Base-by-base conservation (phyloP, 1,284 basidiomycete species). In the Irpex sp. region DNA sequence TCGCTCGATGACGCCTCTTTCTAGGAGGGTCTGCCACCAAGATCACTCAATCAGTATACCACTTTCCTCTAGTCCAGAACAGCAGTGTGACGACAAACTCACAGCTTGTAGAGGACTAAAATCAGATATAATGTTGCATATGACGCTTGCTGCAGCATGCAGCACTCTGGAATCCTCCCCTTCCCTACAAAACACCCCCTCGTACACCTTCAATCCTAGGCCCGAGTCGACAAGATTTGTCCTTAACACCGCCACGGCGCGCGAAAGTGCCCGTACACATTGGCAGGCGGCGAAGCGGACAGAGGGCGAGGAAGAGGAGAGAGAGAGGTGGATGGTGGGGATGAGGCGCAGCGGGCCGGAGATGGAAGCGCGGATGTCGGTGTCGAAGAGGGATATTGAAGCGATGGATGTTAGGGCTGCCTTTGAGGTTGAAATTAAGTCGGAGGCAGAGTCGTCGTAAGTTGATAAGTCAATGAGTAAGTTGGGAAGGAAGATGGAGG, bases 261-360 rank as follows among this genome's bases (percentile, higher is more conserved):
- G 84, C 54, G 87, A 87, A 39, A 97, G 78, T 0, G 91, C 90
- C n/a, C 94, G 81, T 1, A 93, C 83, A 67, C 90, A 90, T 70
- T 95, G 94, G 71, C 92, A 94, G 0, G 92, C 90, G 0, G 92
- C 90, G 55, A 92, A 92, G 5, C 94, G 85, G 1, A 95, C 89
- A 88, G 79, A 62, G 88, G 84, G 0, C 81, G 82, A 65, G 92
- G 87, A 0, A 76, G 31, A 33, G 31, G 31, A 69, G 33, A 93
- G 80, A 11, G 83, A 85, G 4, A 72, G 71, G 60, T 84, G 80
- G 46, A 92, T 75, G 57, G 80, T 72, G 46, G 86, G 81, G 33
- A 92, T 78, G n/a, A 82, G 72, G 13, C 77, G 75, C 15, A 78
- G 73, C 5, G 76, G 76, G 63, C 88, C 88, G 9, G 90, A 85